phyloP scores from a whole-genome alignment of 371 early-diverging fungal species.

The Mortierella sp. region DNA sequence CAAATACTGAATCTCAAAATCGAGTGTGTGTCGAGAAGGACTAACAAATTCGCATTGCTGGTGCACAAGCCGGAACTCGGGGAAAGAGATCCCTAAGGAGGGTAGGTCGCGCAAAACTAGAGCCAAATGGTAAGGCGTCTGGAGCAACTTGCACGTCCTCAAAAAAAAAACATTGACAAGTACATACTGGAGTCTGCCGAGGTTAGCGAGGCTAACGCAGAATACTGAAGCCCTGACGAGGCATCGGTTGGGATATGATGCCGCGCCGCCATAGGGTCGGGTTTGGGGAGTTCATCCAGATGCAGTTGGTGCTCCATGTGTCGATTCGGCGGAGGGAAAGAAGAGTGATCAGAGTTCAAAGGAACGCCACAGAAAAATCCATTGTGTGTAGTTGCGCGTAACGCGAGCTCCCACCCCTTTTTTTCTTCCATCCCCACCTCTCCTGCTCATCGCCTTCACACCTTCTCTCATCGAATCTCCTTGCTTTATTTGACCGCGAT shows the following conservation, averaged over 20 bases:
- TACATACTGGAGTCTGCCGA: constrained; percentile 30
- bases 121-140: neutral
- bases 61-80: constrained; percentile 29
- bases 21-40: constrained; percentile 8
- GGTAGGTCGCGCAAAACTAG: constrained; percentile 41
- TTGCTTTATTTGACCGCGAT: too few relatives aligned
- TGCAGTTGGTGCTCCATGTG: too few relatives aligned
- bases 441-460: too few relatives aligned
- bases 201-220: constrained; percentile 35
- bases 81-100: constrained; percentile 23
- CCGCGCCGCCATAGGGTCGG: too few relatives aligned
- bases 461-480: too few relatives aligned
- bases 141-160: neutral
- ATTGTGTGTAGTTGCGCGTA: too few relatives aligned
- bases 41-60: constrained; percentile 1
- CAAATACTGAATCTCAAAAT: constrained; percentile 32
- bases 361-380: too few relatives aligned
- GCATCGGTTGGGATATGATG: constrained; percentile 18
- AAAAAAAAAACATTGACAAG: neutral
- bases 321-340: too few relatives aligned
- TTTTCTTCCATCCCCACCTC: too few relatives aligned
- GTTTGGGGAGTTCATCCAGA: too few relatives aligned
- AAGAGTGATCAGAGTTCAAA: too few relatives aligned
- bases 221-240: constrained; percentile 38
- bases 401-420: too few relatives aligned